Percentiles rank a stretch among this genome's conserved stretches.
Evolutionary conservation across 352 stramenopile species (phyloP).

Genomic region (Phytophthora syringae): DNA sequence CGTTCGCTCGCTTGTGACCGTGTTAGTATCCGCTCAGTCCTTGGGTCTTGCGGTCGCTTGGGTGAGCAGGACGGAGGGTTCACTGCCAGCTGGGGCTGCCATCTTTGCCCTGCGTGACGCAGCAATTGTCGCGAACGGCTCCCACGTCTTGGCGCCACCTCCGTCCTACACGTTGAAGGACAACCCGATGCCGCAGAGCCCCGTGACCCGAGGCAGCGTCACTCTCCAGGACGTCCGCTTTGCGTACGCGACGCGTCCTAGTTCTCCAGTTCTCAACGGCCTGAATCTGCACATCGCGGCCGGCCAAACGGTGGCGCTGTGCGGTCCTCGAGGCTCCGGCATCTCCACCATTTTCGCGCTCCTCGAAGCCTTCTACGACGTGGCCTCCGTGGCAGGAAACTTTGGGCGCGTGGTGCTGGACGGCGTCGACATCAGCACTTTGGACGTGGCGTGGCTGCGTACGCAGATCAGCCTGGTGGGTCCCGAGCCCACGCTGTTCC

Average conservation of each 20-base stretch:
- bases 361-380: constrained; percentile 80
- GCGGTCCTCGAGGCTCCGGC: constrained; percentile 41
- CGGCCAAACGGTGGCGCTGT: constrained; percentile 43
- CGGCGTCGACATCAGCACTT: constrained; percentile 66
- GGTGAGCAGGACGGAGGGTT: constrained; percentile 29
- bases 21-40: constrained; percentile 47
- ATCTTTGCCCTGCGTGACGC: constrained; percentile 42
- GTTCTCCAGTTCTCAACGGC: constrained; percentile 22
- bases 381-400: constrained; percentile 21
- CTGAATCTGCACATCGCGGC: constrained; percentile 29
- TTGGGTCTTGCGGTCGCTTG: constrained; percentile 41
- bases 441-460: constrained; percentile 72
- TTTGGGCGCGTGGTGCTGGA: constrained; percentile 75
- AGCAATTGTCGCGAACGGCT: constrained; percentile 11
- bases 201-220: constrained; percentile 40
- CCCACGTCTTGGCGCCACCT: constrained; percentile 14
- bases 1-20: constrained; percentile 47
- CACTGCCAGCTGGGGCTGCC: constrained; percentile 28
- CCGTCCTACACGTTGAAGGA: constrained; percentile 16
- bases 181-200: constrained; percentile 21
- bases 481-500: constrained; percentile 60
- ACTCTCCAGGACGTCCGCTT: constrained; percentile 51
- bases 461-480: constrained; percentile 66
- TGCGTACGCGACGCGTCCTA: constrained; percentile 43
- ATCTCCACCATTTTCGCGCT: constrained; percentile 65